Percentiles rank a stretch among this genome's conserved stretches.
These are phyloP conservation scores for Claviceps lovelessii DNA, from an alignment of 2,329 filamentous ascomycete genomes.

Conservation along the genomic window DNA sequence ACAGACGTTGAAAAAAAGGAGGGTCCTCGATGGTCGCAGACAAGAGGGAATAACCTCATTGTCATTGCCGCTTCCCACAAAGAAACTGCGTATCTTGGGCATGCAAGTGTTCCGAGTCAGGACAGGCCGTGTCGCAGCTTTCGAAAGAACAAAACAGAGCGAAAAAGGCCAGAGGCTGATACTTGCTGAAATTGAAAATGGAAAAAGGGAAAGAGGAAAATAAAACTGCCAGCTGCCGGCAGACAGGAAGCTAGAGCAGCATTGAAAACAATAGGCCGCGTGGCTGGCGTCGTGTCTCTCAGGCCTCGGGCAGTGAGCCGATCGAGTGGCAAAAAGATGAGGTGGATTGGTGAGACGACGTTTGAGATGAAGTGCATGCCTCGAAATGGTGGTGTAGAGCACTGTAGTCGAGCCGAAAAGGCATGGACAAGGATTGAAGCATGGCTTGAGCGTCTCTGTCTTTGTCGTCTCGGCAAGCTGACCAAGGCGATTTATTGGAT, in stretches of 20 bases:
- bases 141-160: too few relatives aligned
- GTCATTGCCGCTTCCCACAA: background rate
- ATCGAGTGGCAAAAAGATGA: background rate
- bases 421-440: background rate
- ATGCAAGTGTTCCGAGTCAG: background rate
- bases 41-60: background rate
- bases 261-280: background rate
- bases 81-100: background rate
- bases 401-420: background rate
- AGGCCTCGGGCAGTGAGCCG: background rate
- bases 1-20: background rate
- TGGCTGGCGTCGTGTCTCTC: background rate
- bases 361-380: background rate
- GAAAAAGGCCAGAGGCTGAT: too few relatives aligned
- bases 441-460: background rate
- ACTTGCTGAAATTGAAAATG: background rate
- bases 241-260: background rate
- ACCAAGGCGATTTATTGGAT: background rate
- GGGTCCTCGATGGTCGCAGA: background rate
- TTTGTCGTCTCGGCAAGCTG: background rate
- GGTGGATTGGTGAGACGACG: background rate
- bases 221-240: background rate
- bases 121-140: background rate
- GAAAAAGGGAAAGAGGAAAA: background rate
- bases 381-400: background rate